Conservation (phyloP, 768 basidiomycete genomes). For the Suillus subaureus region DNA sequence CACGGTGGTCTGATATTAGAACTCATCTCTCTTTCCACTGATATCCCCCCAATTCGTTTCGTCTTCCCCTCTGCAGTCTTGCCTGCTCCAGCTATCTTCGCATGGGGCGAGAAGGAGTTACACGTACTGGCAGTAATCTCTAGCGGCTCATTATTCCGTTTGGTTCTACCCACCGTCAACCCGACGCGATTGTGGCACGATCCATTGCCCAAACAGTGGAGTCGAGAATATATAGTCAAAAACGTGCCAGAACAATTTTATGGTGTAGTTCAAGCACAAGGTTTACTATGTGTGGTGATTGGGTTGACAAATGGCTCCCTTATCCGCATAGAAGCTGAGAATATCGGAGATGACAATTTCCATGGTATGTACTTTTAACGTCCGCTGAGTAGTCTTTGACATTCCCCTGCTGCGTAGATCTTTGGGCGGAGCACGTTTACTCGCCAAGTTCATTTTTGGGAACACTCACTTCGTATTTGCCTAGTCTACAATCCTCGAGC, state of each 20-base stretch:
- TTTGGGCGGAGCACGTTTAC: constrained; percentile 68
- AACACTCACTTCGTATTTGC: constrained; percentile 67
- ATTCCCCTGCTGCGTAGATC: constrained; percentile 46
- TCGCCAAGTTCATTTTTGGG: constrained; percentile 70
- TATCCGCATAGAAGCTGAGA: constrained; percentile 69
- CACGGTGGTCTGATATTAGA: constrained; percentile 77
- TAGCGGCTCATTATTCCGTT: constrained; percentile 70
- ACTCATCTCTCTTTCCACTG: constrained; percentile 69
- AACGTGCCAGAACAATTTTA: constrained; percentile 44
- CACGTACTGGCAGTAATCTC: constrained; percentile 73
- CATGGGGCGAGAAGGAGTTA: constrained; percentile 48
- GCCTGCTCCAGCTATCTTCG: constrained; percentile 64
- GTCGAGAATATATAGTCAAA: constrained; percentile 68
- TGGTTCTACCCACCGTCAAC: constrained; percentile 63
- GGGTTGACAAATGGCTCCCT: constrained; percentile 62
- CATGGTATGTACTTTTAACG: constrained; percentile 51
- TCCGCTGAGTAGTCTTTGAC: constrained; percentile 10
- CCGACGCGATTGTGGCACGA: constrained; percentile 60
- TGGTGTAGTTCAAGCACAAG: constrained; percentile 66
- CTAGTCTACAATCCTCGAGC: constrained; percentile 47
- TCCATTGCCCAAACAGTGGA: constrained; percentile 56
- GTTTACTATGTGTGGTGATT: constrained; percentile 66
- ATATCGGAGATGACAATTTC: constrained; percentile 50
- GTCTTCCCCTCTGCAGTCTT: constrained; percentile 74
- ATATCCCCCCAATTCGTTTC: constrained; percentile 70